Conservation (phyloP, 176 grass and related monocot genomes). For the Triticum monococcum region DNA sequence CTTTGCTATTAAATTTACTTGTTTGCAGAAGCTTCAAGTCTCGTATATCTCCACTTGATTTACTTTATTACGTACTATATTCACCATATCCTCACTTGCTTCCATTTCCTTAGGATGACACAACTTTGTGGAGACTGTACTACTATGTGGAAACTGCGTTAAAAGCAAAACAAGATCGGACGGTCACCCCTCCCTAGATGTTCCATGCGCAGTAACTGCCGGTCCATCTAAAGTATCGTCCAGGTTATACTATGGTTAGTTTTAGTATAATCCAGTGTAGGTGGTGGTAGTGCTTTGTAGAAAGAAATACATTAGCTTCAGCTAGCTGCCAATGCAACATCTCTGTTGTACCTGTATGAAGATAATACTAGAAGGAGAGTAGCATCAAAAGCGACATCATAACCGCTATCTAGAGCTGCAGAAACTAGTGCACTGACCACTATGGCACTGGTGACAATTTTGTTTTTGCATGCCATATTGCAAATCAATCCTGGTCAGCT, state of each 20-base stretch:
- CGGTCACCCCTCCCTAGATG: not conserved
- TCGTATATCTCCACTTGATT: not conserved
- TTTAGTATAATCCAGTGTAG: not conserved
- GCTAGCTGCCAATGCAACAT: not conserved
- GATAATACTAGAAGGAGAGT: slow-evolving; percentile 5
- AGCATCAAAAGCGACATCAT: not conserved
- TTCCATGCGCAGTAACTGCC: not conserved
- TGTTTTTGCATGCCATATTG: not conserved
- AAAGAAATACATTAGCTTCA: not conserved
- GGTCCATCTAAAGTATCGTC: not conserved
- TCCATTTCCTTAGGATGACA: slow-evolving; percentile 54
- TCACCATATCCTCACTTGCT: not conserved
- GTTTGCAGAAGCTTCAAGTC: not conserved
- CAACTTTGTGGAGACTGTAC: slow-evolving; percentile 70
- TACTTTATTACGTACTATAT: not conserved
- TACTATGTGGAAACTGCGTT: slow-evolving; percentile 59
- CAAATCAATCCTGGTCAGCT: not conserved
- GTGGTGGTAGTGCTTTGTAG: not conserved
- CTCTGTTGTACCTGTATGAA: not conserved
- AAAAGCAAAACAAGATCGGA: slow-evolving; percentile 39
- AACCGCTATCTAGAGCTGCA: not conserved
- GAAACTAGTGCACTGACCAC: not conserved
- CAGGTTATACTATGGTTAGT: not conserved
- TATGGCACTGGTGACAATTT: not conserved
- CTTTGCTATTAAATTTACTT: not conserved